Conservation (phyloP, 2,329 filamentous ascomycete genomes). For the Ceratocystis papillata region DNA sequence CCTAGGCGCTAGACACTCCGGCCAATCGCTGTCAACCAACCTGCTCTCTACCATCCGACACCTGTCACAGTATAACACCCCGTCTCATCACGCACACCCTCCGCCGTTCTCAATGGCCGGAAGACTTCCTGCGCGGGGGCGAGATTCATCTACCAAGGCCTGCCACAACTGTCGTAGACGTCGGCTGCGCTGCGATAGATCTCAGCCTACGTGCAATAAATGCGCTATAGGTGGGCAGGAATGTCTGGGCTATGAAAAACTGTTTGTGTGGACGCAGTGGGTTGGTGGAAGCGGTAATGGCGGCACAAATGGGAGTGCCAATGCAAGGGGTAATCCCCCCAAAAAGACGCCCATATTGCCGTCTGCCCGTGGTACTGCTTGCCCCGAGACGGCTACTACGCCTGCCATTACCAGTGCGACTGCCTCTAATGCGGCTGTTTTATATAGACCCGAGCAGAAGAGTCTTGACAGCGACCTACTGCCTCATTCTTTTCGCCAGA, state of each 20-base stretch:
- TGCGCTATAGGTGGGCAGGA: constrained; percentile 45
- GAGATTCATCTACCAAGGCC: constrained; percentile 31
- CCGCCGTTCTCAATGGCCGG: not conserved
- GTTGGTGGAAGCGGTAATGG: constrained; percentile 11
- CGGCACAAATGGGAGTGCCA: not conserved
- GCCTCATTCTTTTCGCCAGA: not conserved
- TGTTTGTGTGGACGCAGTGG: constrained; percentile 48
- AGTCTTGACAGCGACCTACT: not conserved
- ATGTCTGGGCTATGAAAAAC: constrained; percentile 51
- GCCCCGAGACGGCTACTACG: not conserved
- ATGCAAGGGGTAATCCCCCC: not conserved
- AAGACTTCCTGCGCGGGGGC: constrained; percentile 16
- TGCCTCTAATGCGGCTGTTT: not conserved
- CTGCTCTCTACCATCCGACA: not conserved
- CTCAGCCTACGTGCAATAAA: constrained; percentile 49
- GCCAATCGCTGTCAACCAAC: not conserved
- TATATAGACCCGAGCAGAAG: not conserved
- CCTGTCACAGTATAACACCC: too few species aligned
- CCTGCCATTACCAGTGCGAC: not conserved
- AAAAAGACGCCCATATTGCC: constrained; percentile 4
- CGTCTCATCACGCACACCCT: too few species aligned
- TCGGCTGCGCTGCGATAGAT: constrained; percentile 52
- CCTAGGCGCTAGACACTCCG: not conserved
- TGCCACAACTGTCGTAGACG: constrained; percentile 54
- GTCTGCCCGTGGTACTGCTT: not conserved